These are phyloP conservation scores for Tuber borchii DNA, from an alignment of 495 filamentous ascomycete species.

Conservation along the genomic window DNA sequence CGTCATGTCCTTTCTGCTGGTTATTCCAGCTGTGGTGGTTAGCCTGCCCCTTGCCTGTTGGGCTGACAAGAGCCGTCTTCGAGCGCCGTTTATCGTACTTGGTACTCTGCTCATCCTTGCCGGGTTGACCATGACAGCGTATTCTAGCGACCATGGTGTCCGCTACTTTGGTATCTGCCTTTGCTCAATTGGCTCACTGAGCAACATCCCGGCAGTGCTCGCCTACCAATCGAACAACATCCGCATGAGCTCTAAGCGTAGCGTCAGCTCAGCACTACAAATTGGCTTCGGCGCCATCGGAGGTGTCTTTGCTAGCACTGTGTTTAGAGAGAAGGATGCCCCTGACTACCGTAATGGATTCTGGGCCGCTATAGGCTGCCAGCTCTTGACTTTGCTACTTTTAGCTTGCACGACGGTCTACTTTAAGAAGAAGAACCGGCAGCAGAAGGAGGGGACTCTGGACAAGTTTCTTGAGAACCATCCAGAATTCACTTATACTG, in stretches of 20 bases:
- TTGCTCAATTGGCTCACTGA: constrained; percentile 50
- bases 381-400: constrained; percentile 22
- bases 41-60: constrained; percentile 47
- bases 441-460: constrained; percentile 30
- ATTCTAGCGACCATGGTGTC: constrained; percentile 45
- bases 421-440: constrained; percentile 38
- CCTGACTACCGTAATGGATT: constrained; percentile 55
- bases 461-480: constrained; percentile 28
- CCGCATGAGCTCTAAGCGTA: constrained; percentile 56
- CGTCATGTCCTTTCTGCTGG: constrained; percentile 48
- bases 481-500: constrained; percentile 33
- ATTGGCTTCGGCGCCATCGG: constrained; percentile 54
- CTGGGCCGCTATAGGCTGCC: constrained; percentile 41
- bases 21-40: constrained; percentile 44
- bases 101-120: constrained; percentile 50
- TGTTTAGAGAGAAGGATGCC: constrained; percentile 55
- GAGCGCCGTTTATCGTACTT: constrained; percentile 51
- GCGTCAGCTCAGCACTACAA: constrained; percentile 41
- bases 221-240: constrained; percentile 62
- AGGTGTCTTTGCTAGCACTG: constrained; percentile 54
- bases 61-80: constrained; percentile 52
- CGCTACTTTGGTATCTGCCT: constrained; percentile 58
- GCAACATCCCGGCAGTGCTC: constrained; percentile 52
- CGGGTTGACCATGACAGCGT: constrained; percentile 53
- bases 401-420: constrained; percentile 19